A percentile compares a stretch with the other conserved stretches of the same genome.
These are phyloP conservation scores for Rhodotorula kratochvilovae DNA, from an alignment of 768 basidiomycete genomes.

Conservation along the genomic window DNA sequence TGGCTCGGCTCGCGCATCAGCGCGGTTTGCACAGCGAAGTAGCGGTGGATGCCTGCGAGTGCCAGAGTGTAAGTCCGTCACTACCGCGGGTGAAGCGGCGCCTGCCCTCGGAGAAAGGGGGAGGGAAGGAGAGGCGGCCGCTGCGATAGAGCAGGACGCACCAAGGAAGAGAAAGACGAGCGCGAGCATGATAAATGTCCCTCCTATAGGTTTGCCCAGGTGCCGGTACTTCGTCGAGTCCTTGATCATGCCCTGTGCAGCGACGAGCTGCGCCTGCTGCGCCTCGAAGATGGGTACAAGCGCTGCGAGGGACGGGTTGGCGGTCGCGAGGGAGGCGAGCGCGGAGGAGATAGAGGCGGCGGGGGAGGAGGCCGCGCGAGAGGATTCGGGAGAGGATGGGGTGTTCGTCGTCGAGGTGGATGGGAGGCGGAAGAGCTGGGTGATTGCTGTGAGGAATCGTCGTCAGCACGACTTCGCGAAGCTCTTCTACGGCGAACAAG, in stretches of 20 bases:
- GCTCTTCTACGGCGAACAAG: too few relatives aligned
- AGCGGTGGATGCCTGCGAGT: slow-evolving; percentile 21
- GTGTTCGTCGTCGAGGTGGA: slow-evolving; percentile 3
- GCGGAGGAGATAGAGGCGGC: not conserved
- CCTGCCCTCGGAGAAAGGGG: too few relatives aligned
- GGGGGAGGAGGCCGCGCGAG: not conserved
- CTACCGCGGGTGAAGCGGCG: too few relatives aligned
- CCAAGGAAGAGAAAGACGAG: slow-evolving; percentile 27
- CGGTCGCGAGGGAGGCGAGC: not conserved
- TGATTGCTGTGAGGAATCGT: slow-evolving; percentile 14
- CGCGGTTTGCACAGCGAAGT: slow-evolving; percentile 14
- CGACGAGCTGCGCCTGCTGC: not conserved
- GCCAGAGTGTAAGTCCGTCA: not conserved
- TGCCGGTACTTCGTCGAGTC: slow-evolving; percentile 20
- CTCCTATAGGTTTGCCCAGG: slow-evolving; percentile 31
- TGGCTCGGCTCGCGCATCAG: slow-evolving; percentile 23
- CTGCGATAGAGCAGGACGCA: not conserved
- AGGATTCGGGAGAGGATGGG: not conserved
- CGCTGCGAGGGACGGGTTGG: slow-evolving; percentile 1
- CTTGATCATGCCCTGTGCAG: not conserved
- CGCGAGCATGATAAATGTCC: slow-evolving; percentile 27
- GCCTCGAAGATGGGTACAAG: slow-evolving; percentile 10
- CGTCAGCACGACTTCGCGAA: not conserved
- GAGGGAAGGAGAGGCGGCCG: too few relatives aligned
- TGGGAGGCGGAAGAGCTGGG: slow-evolving; percentile 33